Evolutionary conservation across 2,329 filamentous ascomycete genomes (phyloP).

Genomic region (Claviceps pazoutovae): DNA sequence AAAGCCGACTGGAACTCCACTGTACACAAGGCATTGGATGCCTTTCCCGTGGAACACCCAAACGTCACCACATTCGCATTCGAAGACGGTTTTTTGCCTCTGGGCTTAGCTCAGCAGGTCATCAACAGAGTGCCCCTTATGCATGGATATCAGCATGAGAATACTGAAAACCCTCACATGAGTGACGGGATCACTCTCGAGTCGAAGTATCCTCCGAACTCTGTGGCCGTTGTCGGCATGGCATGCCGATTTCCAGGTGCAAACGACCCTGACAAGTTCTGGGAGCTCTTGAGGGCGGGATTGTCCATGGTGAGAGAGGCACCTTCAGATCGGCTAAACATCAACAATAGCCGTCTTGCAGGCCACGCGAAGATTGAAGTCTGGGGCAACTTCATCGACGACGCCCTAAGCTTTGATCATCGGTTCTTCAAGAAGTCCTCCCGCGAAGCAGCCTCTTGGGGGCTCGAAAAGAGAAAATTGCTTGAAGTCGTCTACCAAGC

Average conservation of each 20-base stretch:
- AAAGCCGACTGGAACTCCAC: neutral
- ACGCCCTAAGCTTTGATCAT: constrained; percentile 51
- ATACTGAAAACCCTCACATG: neutral
- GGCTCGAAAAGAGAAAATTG: constrained; percentile 25
- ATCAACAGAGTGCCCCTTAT: neutral
- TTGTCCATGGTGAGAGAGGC: neutral
- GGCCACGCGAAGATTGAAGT: neutral
- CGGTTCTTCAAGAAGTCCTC: constrained; percentile 61
- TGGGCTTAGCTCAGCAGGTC: neutral
- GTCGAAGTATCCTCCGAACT: neutral
- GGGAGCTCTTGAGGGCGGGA: constrained; percentile 10
- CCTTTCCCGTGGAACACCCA: neutral
- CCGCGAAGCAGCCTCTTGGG: constrained; percentile 44
- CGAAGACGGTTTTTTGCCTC: neutral
- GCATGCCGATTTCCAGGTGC: constrained; percentile 23
- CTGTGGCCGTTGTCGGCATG: constrained; percentile 25
- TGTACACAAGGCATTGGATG: neutral
- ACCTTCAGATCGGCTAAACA: neutral
- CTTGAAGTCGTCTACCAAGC: constrained; percentile 1
- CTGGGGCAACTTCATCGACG: constrained; percentile 33
- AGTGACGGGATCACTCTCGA: neutral
- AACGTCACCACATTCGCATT: neutral
- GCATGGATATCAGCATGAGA: neutral
- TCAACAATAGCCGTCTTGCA: neutral
- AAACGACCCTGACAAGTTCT: constrained; percentile 20